Percentiles rank a stretch among this genome's conserved stretches.
These are phyloP conservation scores for Pestalotiopsis sp. DNA, from an alignment of 2,329 filamentous ascomycete species.

Conservation along the genomic window DNA sequence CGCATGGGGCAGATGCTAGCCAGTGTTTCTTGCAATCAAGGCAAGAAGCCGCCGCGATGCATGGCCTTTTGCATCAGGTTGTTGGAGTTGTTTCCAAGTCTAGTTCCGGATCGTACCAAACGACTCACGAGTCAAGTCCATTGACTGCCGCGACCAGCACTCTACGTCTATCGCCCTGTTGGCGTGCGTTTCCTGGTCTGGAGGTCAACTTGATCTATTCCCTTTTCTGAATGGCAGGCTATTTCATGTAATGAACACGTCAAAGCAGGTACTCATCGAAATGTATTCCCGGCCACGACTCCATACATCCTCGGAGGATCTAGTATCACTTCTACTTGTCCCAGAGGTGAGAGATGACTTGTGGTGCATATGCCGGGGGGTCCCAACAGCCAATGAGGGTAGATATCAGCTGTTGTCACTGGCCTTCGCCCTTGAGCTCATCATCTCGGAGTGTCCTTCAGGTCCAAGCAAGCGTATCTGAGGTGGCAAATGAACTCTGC, in stretches of 20 bases:
- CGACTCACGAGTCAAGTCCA: slow-evolving; percentile 25
- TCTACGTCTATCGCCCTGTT: neutral
- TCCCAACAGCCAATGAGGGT: neutral
- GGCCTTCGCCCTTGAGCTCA: neutral
- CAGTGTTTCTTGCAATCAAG: slow-evolving; percentile 27
- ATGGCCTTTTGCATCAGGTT: slow-evolving; percentile 31
- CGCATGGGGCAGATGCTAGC: slow-evolving; percentile 7
- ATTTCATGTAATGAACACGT: slow-evolving; percentile 10
- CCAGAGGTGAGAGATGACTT: slow-evolving; percentile 7
- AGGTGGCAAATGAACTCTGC: neutral
- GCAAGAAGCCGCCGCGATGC: slow-evolving; percentile 37
- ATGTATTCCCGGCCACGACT: slow-evolving; percentile 16
- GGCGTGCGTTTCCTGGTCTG: neutral
- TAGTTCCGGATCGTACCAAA: slow-evolving; percentile 15
- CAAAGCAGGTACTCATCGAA: slow-evolving; percentile 25
- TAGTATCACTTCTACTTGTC: slow-evolving; percentile 23
- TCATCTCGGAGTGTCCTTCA: neutral
- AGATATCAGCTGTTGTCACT: neutral
- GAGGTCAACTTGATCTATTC: neutral
- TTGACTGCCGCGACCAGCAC: slow-evolving; percentile 16
- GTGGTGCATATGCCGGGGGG: neutral
- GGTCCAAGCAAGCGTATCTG: neutral
- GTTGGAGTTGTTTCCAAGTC: slow-evolving; percentile 25
- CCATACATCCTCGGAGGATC: slow-evolving; percentile 19
- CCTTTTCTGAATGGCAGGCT: neutral